Evolutionary conservation across 331 rosid genomes (phyloP).

Genomic region (Malus hybrid): DNA sequence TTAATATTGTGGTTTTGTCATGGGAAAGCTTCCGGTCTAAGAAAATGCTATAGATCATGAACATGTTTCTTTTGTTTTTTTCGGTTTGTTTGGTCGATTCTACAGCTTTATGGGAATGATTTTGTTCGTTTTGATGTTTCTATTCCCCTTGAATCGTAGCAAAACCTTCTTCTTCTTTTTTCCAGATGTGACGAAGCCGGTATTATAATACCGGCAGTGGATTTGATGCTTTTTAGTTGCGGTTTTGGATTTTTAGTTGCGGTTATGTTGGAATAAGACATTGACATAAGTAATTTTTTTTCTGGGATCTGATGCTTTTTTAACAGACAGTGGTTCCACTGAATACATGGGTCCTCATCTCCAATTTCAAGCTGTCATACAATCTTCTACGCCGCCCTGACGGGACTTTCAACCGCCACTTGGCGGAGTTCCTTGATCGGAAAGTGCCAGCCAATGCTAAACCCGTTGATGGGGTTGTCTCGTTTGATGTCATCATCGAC

Average conservation of each 20-base stretch:
- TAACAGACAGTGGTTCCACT: slow-evolving; percentile 84
- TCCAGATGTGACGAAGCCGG: background rate
- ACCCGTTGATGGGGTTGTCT: slow-evolving; percentile 67
- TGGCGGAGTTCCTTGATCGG: slow-evolving; percentile 90
- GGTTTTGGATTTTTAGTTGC: background rate
- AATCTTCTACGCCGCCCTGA: slow-evolving; percentile 97
- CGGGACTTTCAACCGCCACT: slow-evolving; percentile 88
- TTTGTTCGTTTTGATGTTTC: background rate
- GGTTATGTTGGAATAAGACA: background rate
- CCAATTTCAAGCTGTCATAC: slow-evolving; percentile 89
- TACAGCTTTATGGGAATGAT: background rate
- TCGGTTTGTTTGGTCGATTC: background rate
- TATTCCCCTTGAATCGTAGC: background rate
- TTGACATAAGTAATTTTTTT: background rate
- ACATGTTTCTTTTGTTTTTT: background rate
- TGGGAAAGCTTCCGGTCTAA: background rate
- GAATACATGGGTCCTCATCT: slow-evolving; percentile 96
- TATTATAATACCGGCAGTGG: background rate
- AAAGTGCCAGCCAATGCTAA: slow-evolving; percentile 69
- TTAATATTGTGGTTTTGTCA: background rate
- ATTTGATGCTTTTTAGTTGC: background rate
- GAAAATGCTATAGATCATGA: background rate
- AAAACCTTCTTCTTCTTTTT: background rate
- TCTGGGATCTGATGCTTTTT: background rate
- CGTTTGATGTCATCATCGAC: slow-evolving; percentile 81